phyloP scores from a whole-genome alignment of 2,329 filamentous ascomycete species.

The Scedosporium dehoogii region DNA sequence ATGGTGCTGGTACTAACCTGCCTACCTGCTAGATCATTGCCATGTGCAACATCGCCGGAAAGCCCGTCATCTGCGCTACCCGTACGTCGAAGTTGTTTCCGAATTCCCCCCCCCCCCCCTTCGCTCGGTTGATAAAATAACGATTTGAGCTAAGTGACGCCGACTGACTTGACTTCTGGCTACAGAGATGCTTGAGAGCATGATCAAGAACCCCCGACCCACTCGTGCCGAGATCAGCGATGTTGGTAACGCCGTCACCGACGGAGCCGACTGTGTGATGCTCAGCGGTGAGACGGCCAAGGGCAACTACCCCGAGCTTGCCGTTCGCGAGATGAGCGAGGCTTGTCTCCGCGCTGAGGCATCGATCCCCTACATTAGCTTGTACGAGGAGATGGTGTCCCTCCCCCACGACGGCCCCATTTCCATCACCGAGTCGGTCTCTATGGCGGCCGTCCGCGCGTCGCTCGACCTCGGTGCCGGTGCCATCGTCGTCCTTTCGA shows the following conservation, averaged over 20 bases:
- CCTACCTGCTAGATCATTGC: conserved; percentile 74
- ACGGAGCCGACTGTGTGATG: conserved; percentile 99
- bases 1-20: not conserved
- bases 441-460: conserved; percentile 92
- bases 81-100: conserved; percentile 97
- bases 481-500: conserved; percentile 92
- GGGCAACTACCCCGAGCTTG: conserved; percentile 85
- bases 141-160: not conserved
- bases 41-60: conserved; percentile 99
- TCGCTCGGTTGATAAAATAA: not conserved
- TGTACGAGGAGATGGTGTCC: conserved; percentile 90
- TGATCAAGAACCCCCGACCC: conserved; percentile 99
- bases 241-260: conserved; percentile 90
- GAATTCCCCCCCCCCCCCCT: not conserved
- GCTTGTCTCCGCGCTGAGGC: conserved; percentile 95
- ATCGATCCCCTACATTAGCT: conserved; percentile 90
- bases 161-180: conserved; percentile 55
- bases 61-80: conserved; percentile 96
- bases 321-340: conserved; percentile 96
- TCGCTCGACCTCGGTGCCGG: conserved; percentile 94
- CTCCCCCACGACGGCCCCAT: conserved; percentile 65
- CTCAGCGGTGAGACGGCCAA: conserved; percentile 98
- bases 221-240: conserved; percentile 98
- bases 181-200: conserved; percentile 99
- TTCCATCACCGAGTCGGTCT: conserved; percentile 82